Percentiles rank a stretch among this genome's conserved stretches.
Evolutionary conservation across 1,139 yeast genomes (phyloP).

Genomic region (Ogataea hybrid): DNA sequence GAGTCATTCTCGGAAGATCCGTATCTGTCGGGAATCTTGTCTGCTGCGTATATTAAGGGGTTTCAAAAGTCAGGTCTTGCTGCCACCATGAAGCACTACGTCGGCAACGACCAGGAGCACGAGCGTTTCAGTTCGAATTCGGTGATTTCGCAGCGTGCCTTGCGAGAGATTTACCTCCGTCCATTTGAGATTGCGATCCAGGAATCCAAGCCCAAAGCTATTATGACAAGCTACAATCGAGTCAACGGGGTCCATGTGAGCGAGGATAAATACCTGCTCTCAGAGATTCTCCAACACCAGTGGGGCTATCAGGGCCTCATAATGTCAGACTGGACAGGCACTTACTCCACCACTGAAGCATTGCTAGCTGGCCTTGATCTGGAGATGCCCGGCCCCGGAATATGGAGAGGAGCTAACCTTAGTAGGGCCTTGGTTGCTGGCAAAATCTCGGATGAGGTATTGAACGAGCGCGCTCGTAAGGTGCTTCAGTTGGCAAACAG

Average conservation of each 20-base stretch:
- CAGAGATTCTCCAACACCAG: slow-evolving; percentile 47
- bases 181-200: slow-evolving; percentile 59
- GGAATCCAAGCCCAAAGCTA: slow-evolving; percentile 45
- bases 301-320: slow-evolving; percentile 54
- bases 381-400: slow-evolving; percentile 56
- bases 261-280: slow-evolving; percentile 41
- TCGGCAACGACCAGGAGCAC: slow-evolving; percentile 58
- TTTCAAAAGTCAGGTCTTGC: slow-evolving; percentile 30
- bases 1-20: slow-evolving; percentile 68
- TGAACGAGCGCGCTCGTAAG: slow-evolving; percentile 43
- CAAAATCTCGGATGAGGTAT: slow-evolving; percentile 6
- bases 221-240: slow-evolving; percentile 60
- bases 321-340: slow-evolving; percentile 55
- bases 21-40: slow-evolving; percentile 48
- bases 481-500: slow-evolving; percentile 47
- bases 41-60: slow-evolving; percentile 52
- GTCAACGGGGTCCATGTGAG: slow-evolving; percentile 56
- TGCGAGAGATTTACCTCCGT: slow-evolving; percentile 56
- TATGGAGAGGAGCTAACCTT: slow-evolving; percentile 32
- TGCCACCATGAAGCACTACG: slow-evolving; percentile 38
- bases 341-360: background rate
- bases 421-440: slow-evolving; percentile 35
- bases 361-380: slow-evolving; percentile 34
- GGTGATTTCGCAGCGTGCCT: slow-evolving; percentile 51
- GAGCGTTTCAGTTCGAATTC: slow-evolving; percentile 48